Percentiles rank a stretch among this genome's conserved stretches.
Evolutionary conservation across 139 green algal genomes (phyloP).

Genomic region (Chlorella sp.): DNA sequence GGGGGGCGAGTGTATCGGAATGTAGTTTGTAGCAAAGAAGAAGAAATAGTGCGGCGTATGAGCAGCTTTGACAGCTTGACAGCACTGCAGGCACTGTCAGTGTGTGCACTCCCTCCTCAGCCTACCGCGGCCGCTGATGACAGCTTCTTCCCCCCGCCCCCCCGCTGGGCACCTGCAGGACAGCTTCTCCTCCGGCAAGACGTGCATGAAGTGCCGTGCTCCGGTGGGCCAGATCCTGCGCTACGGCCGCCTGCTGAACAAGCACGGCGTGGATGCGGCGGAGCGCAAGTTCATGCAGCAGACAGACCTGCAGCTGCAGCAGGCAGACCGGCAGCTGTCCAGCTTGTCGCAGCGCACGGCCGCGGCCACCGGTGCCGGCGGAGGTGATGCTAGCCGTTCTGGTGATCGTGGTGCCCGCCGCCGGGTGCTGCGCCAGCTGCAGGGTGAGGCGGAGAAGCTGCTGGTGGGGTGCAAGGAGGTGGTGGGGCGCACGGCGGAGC

Average conservation of each 20-base stretch:
- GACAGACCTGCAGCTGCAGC: not conserved
- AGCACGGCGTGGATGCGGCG: constrained; percentile 38
- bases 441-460: not conserved
- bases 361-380: not conserved
- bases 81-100: too few species aligned
- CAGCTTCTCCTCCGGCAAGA: not conserved
- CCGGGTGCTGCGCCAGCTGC: not conserved
- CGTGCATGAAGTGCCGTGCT: constrained; percentile 30
- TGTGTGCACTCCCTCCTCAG: too few species aligned
- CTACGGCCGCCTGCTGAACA: constrained; percentile 52
- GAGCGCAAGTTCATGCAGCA: constrained; percentile 43
- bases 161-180: not conserved
- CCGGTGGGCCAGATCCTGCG: constrained; percentile 35
- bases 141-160: too few species aligned
- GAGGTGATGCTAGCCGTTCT: not conserved
- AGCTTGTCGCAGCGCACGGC: not conserved
- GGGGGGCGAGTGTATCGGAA: too few species aligned
- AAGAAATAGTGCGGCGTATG: too few species aligned
- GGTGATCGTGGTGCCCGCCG: not conserved
- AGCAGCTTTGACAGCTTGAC: too few species aligned
- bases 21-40: too few species aligned
- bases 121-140: too few species aligned
- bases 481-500: not conserved
- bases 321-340: not conserved
- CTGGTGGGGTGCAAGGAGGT: not conserved